These are phyloP conservation scores for Eucalyptus brandiana DNA, from an alignment of 345 rosid genomes.

Conservation along the genomic window DNA sequence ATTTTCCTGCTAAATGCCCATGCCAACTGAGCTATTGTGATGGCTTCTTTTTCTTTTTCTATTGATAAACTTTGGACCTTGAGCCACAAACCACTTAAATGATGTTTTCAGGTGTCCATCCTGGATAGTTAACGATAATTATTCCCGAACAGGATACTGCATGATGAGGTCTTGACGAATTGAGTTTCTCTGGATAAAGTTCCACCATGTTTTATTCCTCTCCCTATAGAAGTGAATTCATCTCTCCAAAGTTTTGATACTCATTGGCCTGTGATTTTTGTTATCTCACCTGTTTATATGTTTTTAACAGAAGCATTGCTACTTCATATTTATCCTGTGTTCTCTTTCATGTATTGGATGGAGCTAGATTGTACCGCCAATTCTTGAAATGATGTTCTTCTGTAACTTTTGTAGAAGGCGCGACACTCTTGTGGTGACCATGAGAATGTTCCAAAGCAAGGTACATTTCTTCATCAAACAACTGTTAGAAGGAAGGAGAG, in stretches of 20 bases:
- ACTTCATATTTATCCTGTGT: not conserved
- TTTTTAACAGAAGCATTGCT: not conserved
- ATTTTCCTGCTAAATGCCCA: not conserved
- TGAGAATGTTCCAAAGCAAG: conserved; percentile 72
- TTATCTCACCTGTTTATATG: not conserved
- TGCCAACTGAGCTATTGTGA: not conserved
- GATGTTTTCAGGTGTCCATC: not conserved
- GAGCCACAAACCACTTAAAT: not conserved
- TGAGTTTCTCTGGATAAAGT: not conserved
- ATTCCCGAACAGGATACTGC: not conserved
- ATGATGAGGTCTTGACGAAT: not conserved
- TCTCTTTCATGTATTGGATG: not conserved
- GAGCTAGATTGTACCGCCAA: not conserved
- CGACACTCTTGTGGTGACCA: conserved; percentile 59
- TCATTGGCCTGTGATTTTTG: not conserved
- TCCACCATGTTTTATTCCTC: not conserved
- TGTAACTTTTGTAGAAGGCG: conserved; percentile 32
- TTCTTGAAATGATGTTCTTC: not conserved
- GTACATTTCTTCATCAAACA: conserved; percentile 10
- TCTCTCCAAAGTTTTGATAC: not conserved
- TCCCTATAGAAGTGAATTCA: not conserved
- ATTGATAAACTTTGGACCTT: not conserved
- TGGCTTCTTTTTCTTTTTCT: not conserved
- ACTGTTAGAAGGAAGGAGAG: not conserved
- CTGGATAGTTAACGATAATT: not conserved